These are phyloP conservation scores for Lactifluus piperatus DNA, from an alignment of 768 basidiomycete species.

Conservation along the genomic window DNA sequence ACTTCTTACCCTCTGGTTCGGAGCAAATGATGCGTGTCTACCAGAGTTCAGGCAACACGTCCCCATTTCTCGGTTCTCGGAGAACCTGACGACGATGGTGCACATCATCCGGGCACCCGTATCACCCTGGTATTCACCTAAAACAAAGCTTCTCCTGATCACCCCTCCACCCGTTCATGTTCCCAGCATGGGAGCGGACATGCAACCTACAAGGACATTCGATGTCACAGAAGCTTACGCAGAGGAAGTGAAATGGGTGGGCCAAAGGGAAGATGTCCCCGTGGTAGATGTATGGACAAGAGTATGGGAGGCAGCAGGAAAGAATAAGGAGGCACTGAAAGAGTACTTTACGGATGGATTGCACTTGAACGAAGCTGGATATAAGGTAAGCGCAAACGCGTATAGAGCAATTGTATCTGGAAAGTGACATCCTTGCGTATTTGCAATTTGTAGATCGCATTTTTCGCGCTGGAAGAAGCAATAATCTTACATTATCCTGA, in stretches of 20 bases:
- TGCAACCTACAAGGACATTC: constrained; percentile 52
- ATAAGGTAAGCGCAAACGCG: constrained; percentile 54
- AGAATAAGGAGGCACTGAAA: constrained; percentile 43
- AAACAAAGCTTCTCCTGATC: constrained; percentile 70
- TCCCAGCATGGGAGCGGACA: constrained; percentile 42
- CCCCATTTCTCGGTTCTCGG: constrained; percentile 52
- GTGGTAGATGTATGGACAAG: constrained; percentile 68
- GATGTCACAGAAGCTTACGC: constrained; percentile 61
- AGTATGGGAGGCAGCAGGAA: constrained; percentile 67
- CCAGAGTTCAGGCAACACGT: constrained; percentile 65
- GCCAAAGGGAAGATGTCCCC: constrained; percentile 42
- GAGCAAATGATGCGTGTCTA: constrained; percentile 79
- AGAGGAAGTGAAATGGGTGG: constrained; percentile 57
- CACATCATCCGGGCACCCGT: constrained; percentile 49
- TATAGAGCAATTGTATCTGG: background rate
- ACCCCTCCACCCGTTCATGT: constrained; percentile 81
- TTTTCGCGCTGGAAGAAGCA: constrained; percentile 47
- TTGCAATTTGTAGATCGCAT: constrained; percentile 59
- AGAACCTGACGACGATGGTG: constrained; percentile 58
- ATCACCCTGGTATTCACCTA: constrained; percentile 58
- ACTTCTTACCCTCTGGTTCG: constrained; percentile 83
- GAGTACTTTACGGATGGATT: constrained; percentile 65
- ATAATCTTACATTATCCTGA: constrained; percentile 57
- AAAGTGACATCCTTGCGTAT: background rate
- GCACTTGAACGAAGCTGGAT: constrained; percentile 70